Conservation (phyloP, 805 yeast genomes). For the Wickerhamiella vanderwaltii region DNA sequence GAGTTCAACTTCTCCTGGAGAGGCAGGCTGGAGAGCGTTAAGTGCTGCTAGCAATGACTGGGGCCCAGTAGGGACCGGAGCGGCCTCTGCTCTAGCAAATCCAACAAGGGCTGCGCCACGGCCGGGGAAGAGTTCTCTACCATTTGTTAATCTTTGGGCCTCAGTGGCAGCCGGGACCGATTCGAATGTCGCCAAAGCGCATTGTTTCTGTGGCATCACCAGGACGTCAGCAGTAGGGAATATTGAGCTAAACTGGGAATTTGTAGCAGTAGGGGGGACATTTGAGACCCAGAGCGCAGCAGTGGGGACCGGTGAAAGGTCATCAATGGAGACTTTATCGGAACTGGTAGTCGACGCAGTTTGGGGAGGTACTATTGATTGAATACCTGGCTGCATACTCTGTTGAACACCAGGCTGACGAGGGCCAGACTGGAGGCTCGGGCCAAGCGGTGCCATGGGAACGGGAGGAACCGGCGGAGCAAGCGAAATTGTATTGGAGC, state of each 20-base stretch:
- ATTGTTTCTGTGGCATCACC: constrained; percentile 35
- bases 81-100: constrained; percentile 47
- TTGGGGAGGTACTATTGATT: neutral
- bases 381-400: neutral
- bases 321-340: constrained; percentile 14
- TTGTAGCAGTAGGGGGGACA: constrained; percentile 48
- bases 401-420: too few relatives aligned
- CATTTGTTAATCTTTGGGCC: constrained; percentile 67
- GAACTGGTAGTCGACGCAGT: neutral
- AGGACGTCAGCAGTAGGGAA: constrained; percentile 49
- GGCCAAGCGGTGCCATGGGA: neutral
- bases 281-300: constrained; percentile 68
- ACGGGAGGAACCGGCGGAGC: constrained; percentile 10
- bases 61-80: constrained; percentile 19
- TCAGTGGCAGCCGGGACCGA: constrained; percentile 63
- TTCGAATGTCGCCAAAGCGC: constrained; percentile 61
- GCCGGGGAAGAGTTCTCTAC: constrained; percentile 73
- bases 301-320: constrained; percentile 19
- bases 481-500: constrained; percentile 5
- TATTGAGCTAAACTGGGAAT: constrained; percentile 49
- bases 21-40: constrained; percentile 27
- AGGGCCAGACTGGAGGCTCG: neutral
- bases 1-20: constrained; percentile 23
- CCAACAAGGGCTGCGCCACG: constrained; percentile 61
- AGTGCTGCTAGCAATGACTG: constrained; percentile 24